Conservation (phyloP, 768 basidiomycete species). For the Kwoniella pini region DNA sequence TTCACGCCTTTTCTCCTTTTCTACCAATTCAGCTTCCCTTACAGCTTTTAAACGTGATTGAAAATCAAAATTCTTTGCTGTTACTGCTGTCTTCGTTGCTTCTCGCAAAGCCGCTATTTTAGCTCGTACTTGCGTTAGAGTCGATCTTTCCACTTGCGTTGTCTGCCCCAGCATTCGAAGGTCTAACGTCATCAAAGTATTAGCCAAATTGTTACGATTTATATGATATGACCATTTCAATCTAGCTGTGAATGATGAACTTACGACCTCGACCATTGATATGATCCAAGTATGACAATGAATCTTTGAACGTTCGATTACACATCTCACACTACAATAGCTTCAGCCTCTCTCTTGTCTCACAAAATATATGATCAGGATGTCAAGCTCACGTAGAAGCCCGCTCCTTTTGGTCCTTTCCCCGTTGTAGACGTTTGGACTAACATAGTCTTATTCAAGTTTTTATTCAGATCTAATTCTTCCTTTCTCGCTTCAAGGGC, state of each 20-base stretch:
- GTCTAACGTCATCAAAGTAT: conserved; percentile 60
- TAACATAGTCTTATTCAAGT: conserved; percentile 90
- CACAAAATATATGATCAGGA: no score
- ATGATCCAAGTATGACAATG: conserved; percentile 89
- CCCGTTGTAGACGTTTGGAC: conserved; percentile 65
- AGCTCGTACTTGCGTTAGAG: conserved; percentile 85
- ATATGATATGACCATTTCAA: no score
- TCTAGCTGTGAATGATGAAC: conserved; percentile 51
- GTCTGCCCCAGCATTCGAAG: conserved; percentile 92
- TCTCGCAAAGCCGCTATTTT: conserved; percentile 85
- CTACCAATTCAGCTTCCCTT: conserved; percentile 67
- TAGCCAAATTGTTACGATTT: neutral
- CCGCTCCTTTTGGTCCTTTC: conserved; percentile 68
- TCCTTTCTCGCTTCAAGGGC: conserved; percentile 84
- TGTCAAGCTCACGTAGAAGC: conserved; percentile 75
- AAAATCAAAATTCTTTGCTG: conserved; percentile 92
- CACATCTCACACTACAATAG: conserved; percentile 74
- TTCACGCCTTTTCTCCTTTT: conserved; percentile 59
- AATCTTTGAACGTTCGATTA: conserved; percentile 88
- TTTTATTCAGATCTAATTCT: conserved; percentile 88
- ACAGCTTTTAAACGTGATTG: conserved; percentile 82
- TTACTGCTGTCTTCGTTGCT: conserved; percentile 77
- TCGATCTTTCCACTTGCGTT: conserved; percentile 84
- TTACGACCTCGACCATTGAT: conserved; percentile 89
- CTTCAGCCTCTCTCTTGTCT: no score